Evolutionary conservation across 495 filamentous ascomycete species (phyloP).

Genomic region (Halenospora varia): DNA sequence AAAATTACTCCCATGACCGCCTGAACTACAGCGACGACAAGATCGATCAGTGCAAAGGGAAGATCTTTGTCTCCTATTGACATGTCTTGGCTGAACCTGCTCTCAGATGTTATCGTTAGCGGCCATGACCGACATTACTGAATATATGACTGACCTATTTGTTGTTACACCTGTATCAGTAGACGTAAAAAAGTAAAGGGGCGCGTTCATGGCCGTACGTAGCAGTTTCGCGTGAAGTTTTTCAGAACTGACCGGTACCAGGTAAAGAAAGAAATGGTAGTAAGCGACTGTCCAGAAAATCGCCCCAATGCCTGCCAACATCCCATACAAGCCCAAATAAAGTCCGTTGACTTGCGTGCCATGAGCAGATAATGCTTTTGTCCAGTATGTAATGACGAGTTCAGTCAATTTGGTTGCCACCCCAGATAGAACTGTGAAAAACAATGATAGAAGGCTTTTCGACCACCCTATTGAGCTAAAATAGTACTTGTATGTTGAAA

Average conservation of each 20-base stretch:
- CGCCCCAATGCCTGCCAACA: not conserved
- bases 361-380: not conserved
- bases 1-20: not conserved
- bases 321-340: slow-evolving; percentile 13
- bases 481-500: slow-evolving; percentile 33
- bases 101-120: not conserved
- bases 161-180: not conserved
- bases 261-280: not conserved
- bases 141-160: not conserved
- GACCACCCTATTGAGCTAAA: slow-evolving; percentile 12
- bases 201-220: not conserved
- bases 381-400: slow-evolving; percentile 17
- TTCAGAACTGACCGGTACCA: not conserved
- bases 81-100: not conserved
- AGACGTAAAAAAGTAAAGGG: not conserved
- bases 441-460: not conserved
- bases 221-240: not conserved
- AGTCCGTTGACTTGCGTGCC: slow-evolving; percentile 12
- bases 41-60: not conserved
- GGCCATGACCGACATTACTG: too few species aligned
- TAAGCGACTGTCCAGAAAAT: not conserved
- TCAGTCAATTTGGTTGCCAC: slow-evolving; percentile 11
- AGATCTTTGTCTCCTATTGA: not conserved
- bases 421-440: not conserved
- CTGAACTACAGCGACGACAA: not conserved